Evolutionary conservation across 306 rosid species (phyloP).

Genomic region (Cotoneaster glaucophyllus): DNA sequence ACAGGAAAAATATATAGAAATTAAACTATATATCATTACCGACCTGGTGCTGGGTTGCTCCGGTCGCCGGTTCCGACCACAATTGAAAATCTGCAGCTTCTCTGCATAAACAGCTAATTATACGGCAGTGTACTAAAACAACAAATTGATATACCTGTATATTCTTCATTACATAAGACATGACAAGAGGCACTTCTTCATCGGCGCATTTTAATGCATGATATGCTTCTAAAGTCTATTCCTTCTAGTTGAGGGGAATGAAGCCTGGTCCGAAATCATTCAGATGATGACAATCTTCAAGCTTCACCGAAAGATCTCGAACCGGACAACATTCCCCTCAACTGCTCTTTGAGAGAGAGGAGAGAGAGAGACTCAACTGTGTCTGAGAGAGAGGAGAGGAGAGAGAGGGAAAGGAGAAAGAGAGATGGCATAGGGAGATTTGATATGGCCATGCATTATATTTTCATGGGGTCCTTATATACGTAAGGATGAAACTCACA

Average conservation of each 20-base stretch:
- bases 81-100: slow-evolving; percentile 2
- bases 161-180: neutral
- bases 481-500: slow-evolving; percentile 49
- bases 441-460: slow-evolving; percentile 74
- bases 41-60: slow-evolving; percentile 20
- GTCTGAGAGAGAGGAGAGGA: slow-evolving; percentile 14
- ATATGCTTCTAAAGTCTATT: neutral
- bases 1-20: neutral
- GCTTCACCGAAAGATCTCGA: slow-evolving; percentile 54
- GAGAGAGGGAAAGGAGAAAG: slow-evolving; percentile 9
- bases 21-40: slow-evolving; percentile 3
- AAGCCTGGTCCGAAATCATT: slow-evolving; percentile 89
- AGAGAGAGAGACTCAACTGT: slow-evolving; percentile 44
- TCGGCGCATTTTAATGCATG: neutral
- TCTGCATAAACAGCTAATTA: neutral
- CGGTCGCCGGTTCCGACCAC: slow-evolving; percentile 4
- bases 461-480: slow-evolving; percentile 62
- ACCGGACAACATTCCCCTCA: slow-evolving; percentile 76
- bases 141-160: neutral
- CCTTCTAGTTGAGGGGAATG: slow-evolving; percentile 68
- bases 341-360: slow-evolving; percentile 33
- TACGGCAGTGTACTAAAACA: neutral
- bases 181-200: neutral
- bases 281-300: neutral
- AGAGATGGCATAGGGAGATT: slow-evolving; percentile 13